Evolutionary conservation across 257 asterid genomes (phyloP).

Genomic region (Gentiana macrophylla): DNA sequence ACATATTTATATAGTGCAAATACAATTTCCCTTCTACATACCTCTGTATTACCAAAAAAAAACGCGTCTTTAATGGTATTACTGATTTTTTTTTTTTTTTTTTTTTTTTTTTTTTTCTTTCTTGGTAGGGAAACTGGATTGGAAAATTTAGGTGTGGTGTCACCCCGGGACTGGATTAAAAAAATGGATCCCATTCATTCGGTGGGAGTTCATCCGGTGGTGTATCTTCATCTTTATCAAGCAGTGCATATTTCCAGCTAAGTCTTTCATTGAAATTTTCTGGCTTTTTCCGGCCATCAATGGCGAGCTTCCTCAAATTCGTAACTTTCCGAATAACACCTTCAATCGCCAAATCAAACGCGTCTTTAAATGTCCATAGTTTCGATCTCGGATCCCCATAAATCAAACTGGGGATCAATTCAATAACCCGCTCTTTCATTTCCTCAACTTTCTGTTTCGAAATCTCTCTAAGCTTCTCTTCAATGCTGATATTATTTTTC

Average conservation of each 20-base stretch:
- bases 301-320: conserved; percentile 3
- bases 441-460: no score
- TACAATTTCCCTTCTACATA: no score
- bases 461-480: no score
- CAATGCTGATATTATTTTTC: no score
- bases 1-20: no score
- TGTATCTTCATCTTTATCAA: background rate
- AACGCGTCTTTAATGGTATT: no score
- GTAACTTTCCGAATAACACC: conserved; percentile 4
- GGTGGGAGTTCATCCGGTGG: background rate
- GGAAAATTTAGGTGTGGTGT: no score
- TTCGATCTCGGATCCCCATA: conserved; percentile 8
- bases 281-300: background rate
- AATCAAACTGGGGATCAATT: conserved; percentile 1
- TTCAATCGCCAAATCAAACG: conserved; percentile 6
- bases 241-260: conserved; percentile 4
- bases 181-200: conserved; percentile 5
- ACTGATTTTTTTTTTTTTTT: no score
- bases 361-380: conserved; percentile 5
- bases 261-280: conserved; percentile 3
- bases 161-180: background rate
- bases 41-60: no score
- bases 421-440: background rate
- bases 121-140: no score
- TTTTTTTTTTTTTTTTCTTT: no score